Evolutionary conservation across 345 rosid genomes (phyloP).

Genomic region (Eucalyptus sp.): DNA sequence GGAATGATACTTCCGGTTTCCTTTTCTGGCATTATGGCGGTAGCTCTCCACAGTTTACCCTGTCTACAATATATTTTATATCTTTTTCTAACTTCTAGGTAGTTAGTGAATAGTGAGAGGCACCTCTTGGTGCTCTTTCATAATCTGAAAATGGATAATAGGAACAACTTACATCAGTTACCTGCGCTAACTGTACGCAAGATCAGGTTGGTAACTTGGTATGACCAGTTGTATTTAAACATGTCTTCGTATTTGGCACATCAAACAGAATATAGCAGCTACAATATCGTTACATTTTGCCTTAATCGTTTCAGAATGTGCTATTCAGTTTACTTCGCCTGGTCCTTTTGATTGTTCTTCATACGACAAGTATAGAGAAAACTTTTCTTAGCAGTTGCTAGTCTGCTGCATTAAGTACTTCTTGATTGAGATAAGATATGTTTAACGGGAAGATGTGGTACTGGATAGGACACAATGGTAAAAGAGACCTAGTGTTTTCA

Average conservation of each 20-base stretch:
- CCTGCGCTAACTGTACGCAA: neutral
- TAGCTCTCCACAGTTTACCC: neutral
- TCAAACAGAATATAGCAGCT: neutral
- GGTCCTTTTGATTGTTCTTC: neutral
- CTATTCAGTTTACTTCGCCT: neutral
- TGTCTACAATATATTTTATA: neutral
- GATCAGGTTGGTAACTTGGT: neutral
- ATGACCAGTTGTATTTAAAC: neutral
- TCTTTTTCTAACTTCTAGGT: neutral
- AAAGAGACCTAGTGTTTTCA: too few relatives aligned
- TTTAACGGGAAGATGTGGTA: neutral
- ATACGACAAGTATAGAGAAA: neutral
- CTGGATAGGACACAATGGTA: neutral
- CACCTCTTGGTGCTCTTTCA: neutral
- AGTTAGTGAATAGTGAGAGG: neutral
- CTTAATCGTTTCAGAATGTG: neutral
- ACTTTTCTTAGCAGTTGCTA: neutral
- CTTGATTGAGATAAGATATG: neutral
- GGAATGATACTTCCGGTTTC: neutral
- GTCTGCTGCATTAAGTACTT: neutral
- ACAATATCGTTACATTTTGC: neutral
- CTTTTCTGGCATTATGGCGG: neutral
- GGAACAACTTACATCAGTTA: neutral
- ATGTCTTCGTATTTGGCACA: neutral
- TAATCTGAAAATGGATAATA: neutral